These are phyloP conservation scores for Infundibulicybe gibba DNA, from an alignment of 768 basidiomycete species.

Conservation along the genomic window DNA sequence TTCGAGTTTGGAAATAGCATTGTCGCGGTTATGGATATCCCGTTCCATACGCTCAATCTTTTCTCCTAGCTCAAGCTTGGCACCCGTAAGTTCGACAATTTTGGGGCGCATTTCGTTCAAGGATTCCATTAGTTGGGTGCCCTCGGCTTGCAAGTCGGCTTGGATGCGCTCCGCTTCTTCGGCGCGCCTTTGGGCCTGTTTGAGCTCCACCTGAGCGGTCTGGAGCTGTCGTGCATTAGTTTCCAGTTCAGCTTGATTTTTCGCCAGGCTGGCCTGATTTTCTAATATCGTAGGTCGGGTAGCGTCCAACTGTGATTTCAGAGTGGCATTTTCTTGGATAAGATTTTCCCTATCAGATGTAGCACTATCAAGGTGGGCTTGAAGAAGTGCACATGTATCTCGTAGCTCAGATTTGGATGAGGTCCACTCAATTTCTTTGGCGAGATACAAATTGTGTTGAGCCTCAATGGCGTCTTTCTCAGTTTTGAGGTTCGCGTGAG, in stretches of 20 bases:
- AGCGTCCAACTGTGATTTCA: slow-evolving; percentile 44
- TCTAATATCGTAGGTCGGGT: slow-evolving; percentile 44
- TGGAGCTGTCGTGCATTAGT: slow-evolving; percentile 55
- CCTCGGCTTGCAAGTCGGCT: slow-evolving; percentile 72
- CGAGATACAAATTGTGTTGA: slow-evolving; percentile 35
- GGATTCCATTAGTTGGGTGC: slow-evolving; percentile 73
- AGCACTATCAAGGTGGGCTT: slow-evolving; percentile 39
- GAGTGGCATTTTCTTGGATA: slow-evolving; percentile 41
- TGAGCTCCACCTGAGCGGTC: slow-evolving; percentile 62
- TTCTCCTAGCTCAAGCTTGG: slow-evolving; percentile 66
- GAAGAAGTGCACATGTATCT: slow-evolving; percentile 30
- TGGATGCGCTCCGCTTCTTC: slow-evolving; percentile 73
- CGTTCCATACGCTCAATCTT: slow-evolving; percentile 55
- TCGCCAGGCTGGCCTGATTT: slow-evolving; percentile 56
- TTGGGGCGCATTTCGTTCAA: slow-evolving; percentile 85
- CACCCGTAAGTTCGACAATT: slow-evolving; percentile 75
- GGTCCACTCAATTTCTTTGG: slow-evolving; percentile 45
- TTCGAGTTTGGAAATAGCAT: slow-evolving; percentile 60
- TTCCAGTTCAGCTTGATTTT: slow-evolving; percentile 51
- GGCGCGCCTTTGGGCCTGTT: slow-evolving; percentile 58
- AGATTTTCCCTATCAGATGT: slow-evolving; percentile 46
- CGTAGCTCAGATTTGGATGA: slow-evolving; percentile 44
- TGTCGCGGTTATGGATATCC: slow-evolving; percentile 51
- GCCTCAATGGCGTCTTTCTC: slow-evolving; percentile 58
- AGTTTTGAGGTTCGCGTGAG: slow-evolving; percentile 50